phyloP scores from a whole-genome alignment of 2,329 filamentous ascomycete genomes.

The Sarocladium kiliense region DNA sequence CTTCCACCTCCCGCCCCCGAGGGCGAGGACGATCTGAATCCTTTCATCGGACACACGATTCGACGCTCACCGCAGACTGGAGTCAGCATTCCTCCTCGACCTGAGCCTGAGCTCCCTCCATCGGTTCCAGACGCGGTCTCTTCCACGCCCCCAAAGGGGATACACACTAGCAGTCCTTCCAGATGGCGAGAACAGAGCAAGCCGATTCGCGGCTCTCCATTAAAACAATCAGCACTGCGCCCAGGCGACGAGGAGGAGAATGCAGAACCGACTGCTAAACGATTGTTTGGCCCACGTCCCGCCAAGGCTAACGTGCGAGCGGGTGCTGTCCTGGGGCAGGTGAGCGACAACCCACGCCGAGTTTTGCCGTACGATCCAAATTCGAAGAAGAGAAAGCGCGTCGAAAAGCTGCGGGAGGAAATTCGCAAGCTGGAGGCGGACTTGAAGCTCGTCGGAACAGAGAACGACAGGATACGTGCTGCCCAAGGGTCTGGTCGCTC shows the following conservation, averaged over 20 bases:
- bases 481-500: slow-evolving; percentile 34
- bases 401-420: slow-evolving; percentile 50
- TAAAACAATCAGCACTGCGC: slow-evolving; percentile 38
- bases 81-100: slow-evolving; percentile 16
- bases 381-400: slow-evolving; percentile 44
- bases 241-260: slow-evolving; percentile 12
- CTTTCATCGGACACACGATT: slow-evolving; percentile 31
- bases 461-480: slow-evolving; percentile 49
- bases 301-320: neutral
- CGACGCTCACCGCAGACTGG: slow-evolving; percentile 21
- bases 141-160: slow-evolving; percentile 51
- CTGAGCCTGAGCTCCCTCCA: slow-evolving; percentile 61
- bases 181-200: slow-evolving; percentile 32
- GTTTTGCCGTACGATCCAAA: slow-evolving; percentile 36
- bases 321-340: slow-evolving; percentile 4
- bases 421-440: slow-evolving; percentile 53
- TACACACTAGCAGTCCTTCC: slow-evolving; percentile 51
- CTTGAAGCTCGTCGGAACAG: slow-evolving; percentile 49
- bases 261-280: neutral
- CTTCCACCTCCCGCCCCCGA: slow-evolving; percentile 39
- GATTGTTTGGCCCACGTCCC: neutral
- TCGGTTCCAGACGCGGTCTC: slow-evolving; percentile 48
- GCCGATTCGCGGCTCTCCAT: slow-evolving; percentile 41
- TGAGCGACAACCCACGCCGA: slow-evolving; percentile 34
- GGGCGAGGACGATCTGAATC: slow-evolving; percentile 37